These are phyloP conservation scores for Zygoascus hellenicus DNA, from an alignment of 1,139 yeast genomes.

Conservation along the genomic window DNA sequence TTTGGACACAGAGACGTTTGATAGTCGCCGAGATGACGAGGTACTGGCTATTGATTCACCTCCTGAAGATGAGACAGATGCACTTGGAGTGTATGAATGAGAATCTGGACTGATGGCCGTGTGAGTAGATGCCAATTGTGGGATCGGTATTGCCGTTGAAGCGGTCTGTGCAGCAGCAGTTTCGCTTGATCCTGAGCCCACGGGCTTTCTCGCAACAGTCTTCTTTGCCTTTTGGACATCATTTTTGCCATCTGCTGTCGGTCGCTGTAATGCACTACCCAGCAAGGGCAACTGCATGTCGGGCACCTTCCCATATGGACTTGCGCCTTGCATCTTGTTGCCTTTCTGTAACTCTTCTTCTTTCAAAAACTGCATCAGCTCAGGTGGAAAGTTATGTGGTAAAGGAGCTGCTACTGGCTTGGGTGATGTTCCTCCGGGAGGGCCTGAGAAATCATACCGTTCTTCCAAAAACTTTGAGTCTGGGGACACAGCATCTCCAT, in stretches of 20 bases:
- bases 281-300: constrained; percentile 24
- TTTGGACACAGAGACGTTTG: constrained; percentile 8
- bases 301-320: constrained; percentile 24
- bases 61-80: constrained; percentile 9
- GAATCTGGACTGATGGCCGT: not conserved
- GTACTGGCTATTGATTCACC: constrained; percentile 1
- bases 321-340: constrained; percentile 7
- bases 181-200: not conserved
- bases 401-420: constrained; percentile 24
- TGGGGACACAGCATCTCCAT: constrained; percentile 1
- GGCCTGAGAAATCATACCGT: not conserved
- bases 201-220: constrained; percentile 11
- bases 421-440: not conserved
- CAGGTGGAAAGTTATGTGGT: constrained; percentile 31
- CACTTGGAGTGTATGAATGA: not conserved
- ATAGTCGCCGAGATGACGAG: not conserved
- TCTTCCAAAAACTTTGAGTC: not conserved
- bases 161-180: not conserved
- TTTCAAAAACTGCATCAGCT: constrained; percentile 21
- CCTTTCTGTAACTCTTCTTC: constrained; percentile 7
- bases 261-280: constrained; percentile 2
- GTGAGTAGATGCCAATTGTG: not conserved
- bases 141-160: constrained; percentile 1
- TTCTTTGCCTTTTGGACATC: not conserved
- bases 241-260: not conserved